Evolutionary conservation across 306 rosid species (phyloP), one percentile per base, ranked within the genome.

Genomic region (Cucurbita ficifolia): DNA sequence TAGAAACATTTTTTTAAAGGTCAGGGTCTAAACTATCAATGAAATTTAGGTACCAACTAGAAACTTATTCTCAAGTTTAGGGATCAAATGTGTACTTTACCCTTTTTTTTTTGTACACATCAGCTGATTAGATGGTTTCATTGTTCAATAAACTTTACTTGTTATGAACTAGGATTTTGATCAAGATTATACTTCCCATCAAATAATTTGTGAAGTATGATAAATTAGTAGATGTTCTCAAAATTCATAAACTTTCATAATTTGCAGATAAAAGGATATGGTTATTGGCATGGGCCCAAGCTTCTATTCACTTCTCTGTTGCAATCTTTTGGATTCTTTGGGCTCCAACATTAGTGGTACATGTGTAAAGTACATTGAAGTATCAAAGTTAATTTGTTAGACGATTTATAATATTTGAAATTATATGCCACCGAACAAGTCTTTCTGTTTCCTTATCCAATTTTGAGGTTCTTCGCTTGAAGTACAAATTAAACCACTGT

Each of bases 291-390:
- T 89, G 89, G 89, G 97, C 96, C 81, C 97, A 94, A 78, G 84
- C 95, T 81, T 89, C 91, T 83, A 86, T 94, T 81, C 85, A 91
- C 83, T 88, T 91, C 87, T 91, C 99, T 68, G 71, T 84, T 62
- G 85, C 89, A 46, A 76, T 88, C 55, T 86, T 91, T 76, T 94
- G 99, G 99, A 83, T 91, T 74, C 88, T 94, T 19, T 94, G 96
- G 99, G 96, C 97, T 24, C 97, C 99, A 67, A 89, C 92, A n/a
- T 79, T 94, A 69, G 99, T 94, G 99, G 99, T 94, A 94, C 40
- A 73, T 43, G 19, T 67, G 22, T 67, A 67, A 67, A 42, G 35
- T 40, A 10, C 71, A 64, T 40, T 43, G 50, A 6, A 43, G 39
- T 21, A 46, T 69, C n/a, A 8, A 46, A 48, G n/a, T 69, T 45